Conservation (phyloP, 345 rosid genomes). For the Salix arbutifolia region DNA sequence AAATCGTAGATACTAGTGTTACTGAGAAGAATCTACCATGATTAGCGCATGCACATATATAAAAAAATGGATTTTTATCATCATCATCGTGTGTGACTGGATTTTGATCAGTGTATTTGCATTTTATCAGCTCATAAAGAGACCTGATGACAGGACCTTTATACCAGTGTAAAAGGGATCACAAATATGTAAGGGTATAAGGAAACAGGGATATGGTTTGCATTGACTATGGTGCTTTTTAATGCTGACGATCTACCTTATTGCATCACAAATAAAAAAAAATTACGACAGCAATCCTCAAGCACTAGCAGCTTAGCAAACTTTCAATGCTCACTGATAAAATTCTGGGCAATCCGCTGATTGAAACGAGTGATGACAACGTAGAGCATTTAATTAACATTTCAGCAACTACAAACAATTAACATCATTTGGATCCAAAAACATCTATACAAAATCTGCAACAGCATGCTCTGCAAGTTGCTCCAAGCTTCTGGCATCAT, state of each 20-base stretch:
- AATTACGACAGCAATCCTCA: neutral
- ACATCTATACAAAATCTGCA: constrained; percentile 5
- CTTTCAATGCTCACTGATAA: neutral
- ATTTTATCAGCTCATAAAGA: too few species aligned
- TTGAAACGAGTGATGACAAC: neutral
- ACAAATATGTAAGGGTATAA: too few species aligned
- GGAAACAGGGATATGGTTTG: too few species aligned
- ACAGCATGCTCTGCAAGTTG: constrained; percentile 1
- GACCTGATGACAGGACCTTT: too few species aligned
- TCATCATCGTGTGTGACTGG: too few species aligned
- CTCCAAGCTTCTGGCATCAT: neutral
- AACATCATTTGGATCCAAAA: neutral
- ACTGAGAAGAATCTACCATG: too few species aligned
- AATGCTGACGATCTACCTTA: neutral
- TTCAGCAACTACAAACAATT: neutral
- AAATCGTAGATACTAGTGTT: too few species aligned
- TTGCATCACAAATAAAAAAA: neutral
- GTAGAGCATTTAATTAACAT: neutral
- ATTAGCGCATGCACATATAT: too few species aligned
- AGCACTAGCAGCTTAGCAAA: neutral
- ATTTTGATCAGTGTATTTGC: too few species aligned
- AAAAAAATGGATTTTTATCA: too few species aligned
- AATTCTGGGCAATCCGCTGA: neutral
- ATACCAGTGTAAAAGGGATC: too few species aligned
- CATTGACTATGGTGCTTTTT: neutral